Percentiles rank a stretch among this genome's conserved stretches.
These are phyloP conservation scores for Wickerhamomyces sp. DNA, from an alignment of 1,139 yeast genomes.

Conservation along the genomic window DNA sequence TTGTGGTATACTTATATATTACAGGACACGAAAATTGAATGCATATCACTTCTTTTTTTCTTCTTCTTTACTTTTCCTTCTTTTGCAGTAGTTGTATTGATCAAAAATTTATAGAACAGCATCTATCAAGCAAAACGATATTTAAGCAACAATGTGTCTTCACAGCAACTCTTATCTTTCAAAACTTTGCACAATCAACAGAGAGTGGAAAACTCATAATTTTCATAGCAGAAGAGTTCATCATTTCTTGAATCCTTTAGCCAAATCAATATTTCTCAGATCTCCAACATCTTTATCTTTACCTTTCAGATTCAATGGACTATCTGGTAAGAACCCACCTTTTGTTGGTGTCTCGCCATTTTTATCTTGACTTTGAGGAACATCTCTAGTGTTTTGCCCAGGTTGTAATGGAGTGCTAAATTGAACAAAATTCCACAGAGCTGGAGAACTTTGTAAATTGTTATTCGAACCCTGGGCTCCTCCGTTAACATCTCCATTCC, in stretches of 20 bases:
- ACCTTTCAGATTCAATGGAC: constrained; percentile 17
- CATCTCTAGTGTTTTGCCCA: constrained; percentile 23
- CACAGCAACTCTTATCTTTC: too few relatives aligned
- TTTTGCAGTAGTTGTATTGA: too few relatives aligned
- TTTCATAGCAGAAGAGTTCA: too few relatives aligned
- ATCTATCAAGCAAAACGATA: too few relatives aligned
- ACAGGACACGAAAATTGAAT: too few relatives aligned
- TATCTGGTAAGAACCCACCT: constrained; percentile 14
- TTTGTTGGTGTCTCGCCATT: constrained; percentile 15
- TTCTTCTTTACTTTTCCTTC: too few relatives aligned
- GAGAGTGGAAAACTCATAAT: too few relatives aligned
- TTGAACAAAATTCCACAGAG: constrained; percentile 75
- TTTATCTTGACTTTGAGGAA: constrained; percentile 5
- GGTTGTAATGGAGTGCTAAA: constrained; percentile 56
- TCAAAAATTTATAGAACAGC: too few relatives aligned
- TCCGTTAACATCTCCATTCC: constrained; percentile 9
- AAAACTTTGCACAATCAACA: too few relatives aligned
- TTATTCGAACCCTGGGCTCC: constrained; percentile 10
- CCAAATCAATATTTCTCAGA: constrained; percentile 40
- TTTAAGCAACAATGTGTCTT: too few relatives aligned
- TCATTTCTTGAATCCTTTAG: constrained; percentile 33
- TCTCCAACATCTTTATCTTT: constrained; percentile 32
- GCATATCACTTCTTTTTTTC: too few relatives aligned
- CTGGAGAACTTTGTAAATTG: constrained; percentile 53
- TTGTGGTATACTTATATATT: too few relatives aligned